These are phyloP conservation scores for Karstenula rhodostoma DNA, from an alignment of 2,329 filamentous ascomycete species.

Conservation along the genomic window DNA sequence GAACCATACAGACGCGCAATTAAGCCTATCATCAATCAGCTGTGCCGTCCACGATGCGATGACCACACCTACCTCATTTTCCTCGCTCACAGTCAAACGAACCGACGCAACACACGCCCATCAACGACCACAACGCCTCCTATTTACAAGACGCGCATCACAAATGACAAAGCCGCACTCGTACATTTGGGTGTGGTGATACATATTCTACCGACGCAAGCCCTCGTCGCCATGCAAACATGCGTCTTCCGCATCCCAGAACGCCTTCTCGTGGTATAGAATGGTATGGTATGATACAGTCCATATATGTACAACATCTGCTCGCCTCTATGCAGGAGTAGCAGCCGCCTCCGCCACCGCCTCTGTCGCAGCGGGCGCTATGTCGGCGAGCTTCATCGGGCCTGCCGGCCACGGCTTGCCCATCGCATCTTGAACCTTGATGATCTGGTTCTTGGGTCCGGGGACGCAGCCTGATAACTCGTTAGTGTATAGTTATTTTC, in stretches of 20 bases:
- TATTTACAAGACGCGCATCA: no score
- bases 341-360: constrained; percentile 20
- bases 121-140: neutral
- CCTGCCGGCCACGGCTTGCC: constrained; percentile 80
- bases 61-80: neutral
- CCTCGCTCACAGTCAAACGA: no score
- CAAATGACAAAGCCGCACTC: neutral
- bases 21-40: no score
- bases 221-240: neutral
- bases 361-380: constrained; percentile 23
- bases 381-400: constrained; percentile 40
- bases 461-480: constrained; percentile 70
- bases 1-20: no score
- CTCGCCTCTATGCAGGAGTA: constrained; percentile 15
- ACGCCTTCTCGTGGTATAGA: constrained; percentile 10
- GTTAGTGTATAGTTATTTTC: constrained; percentile 1
- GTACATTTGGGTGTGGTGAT: neutral
- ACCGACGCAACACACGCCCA: neutral
- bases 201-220: neutral
- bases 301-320: neutral
- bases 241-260: neutral
- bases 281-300: constrained; percentile 21
- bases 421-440: constrained; percentile 88
- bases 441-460: constrained; percentile 85
- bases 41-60: neutral